phyloP scores from a whole-genome alignment of 805 yeast species.

The Alloascoidea hylecoeti region DNA sequence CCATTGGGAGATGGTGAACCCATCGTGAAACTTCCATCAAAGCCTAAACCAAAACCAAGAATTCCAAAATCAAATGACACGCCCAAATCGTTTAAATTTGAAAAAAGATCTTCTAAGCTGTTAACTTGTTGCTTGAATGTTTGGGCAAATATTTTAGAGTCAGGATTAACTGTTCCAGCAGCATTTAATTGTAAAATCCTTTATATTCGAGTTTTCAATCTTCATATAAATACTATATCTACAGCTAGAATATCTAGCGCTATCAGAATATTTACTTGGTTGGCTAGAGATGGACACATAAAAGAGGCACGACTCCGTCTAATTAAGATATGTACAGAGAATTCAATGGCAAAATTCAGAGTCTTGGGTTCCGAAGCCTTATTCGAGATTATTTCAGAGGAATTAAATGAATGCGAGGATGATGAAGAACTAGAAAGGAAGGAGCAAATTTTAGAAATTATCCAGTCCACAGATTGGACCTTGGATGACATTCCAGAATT shows the following conservation, averaged over 20 bases:
- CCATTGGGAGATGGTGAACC: neutral
- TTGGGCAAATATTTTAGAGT: neutral
- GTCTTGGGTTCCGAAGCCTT: neutral
- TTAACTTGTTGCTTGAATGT: neutral
- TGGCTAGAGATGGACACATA: neutral
- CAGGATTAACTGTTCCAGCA: constrained; percentile 1
- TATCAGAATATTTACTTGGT: neutral
- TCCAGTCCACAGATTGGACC: constrained; percentile 1
- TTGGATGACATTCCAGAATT: neutral
- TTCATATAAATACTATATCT: neutral
- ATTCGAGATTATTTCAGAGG: neutral
- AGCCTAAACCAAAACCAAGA: neutral
- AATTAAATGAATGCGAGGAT: constrained; percentile 1
- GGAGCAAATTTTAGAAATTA: neutral
- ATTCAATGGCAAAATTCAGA: neutral
- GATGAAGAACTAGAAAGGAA: neutral
- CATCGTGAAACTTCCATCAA: neutral
- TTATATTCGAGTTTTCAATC: neutral
- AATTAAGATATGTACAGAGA: neutral
- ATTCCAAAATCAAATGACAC: neutral
- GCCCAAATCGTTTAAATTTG: neutral
- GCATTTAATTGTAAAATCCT: neutral
- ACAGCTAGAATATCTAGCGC: neutral
- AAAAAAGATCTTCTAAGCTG: neutral
- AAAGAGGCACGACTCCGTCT: neutral